Evolutionary conservation across 305 asterid species (phyloP).

Genomic region (Fraxinus sp.): DNA sequence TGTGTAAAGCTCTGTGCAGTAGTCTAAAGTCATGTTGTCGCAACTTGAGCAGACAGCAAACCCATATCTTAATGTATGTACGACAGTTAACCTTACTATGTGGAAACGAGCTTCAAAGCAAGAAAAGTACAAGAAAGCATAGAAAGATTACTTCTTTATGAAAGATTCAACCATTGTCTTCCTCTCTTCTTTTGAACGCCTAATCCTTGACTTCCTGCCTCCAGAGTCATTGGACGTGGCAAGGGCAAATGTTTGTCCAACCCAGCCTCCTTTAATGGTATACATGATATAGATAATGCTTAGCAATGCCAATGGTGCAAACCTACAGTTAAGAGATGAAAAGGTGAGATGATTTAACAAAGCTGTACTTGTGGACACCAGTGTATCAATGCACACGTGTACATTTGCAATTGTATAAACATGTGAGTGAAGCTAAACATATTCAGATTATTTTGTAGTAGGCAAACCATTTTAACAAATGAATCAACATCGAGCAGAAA

Average conservation of each 20-base stretch:
- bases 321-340: slow-evolving; percentile 23
- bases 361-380: neutral
- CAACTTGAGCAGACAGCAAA: neutral
- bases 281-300: slow-evolving; percentile 48
- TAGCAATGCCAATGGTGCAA: slow-evolving; percentile 21
- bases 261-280: slow-evolving; percentile 61
- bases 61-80: neutral
- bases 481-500: slow-evolving; percentile 4
- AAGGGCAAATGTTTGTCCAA: slow-evolving; percentile 72
- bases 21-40: neutral
- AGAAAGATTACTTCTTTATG: slow-evolving; percentile 57
- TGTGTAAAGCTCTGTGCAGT: neutral
- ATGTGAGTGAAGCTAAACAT: neutral
- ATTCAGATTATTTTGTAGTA: neutral
- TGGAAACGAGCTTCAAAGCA: slow-evolving; percentile 9
- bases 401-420: neutral
- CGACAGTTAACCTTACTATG: neutral
- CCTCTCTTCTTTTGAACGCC: slow-evolving; percentile 92
- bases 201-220: slow-evolving; percentile 68
- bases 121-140: slow-evolving; percentile 12
- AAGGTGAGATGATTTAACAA: neutral
- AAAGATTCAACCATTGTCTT: slow-evolving; percentile 80
- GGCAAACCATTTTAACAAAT: neutral
- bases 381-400: neutral
- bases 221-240: slow-evolving; percentile 58